phyloP scores from a whole-genome alignment of 2,329 filamentous ascomycete species.

The Paracamarosporium sp. region DNA sequence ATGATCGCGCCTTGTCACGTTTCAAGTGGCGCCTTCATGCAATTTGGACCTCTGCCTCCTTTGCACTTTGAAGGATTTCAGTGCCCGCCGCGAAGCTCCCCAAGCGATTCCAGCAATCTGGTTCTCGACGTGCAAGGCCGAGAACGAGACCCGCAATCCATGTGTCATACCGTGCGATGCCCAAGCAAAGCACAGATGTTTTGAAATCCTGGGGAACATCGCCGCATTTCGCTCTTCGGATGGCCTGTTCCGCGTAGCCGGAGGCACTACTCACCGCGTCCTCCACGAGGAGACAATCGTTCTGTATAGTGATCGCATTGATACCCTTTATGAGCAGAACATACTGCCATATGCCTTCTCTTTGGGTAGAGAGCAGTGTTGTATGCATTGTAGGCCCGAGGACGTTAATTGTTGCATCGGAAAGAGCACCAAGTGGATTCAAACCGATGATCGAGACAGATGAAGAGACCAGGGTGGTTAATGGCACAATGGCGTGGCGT shows the following conservation, averaged over 20 bases:
- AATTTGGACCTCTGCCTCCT: slow-evolving; percentile 27
- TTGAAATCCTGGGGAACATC: slow-evolving; percentile 24
- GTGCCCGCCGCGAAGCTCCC: slow-evolving; percentile 37
- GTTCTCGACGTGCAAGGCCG: slow-evolving; percentile 19
- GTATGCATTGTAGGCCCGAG: slow-evolving; percentile 27
- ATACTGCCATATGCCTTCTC: slow-evolving; percentile 27
- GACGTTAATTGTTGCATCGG: slow-evolving; percentile 28
- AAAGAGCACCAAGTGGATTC: slow-evolving; percentile 36
- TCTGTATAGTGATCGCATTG: slow-evolving; percentile 29
- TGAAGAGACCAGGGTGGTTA: slow-evolving; percentile 23
- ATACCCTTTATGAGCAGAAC: slow-evolving; percentile 33
- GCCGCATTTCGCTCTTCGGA: slow-evolving; percentile 28
- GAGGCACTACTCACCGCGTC: slow-evolving; percentile 7
- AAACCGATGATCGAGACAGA: slow-evolving; percentile 25
- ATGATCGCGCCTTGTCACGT: background rate
- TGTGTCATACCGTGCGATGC: slow-evolving; percentile 31
- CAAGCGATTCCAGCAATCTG: slow-evolving; percentile 29
- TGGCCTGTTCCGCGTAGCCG: slow-evolving; percentile 13
- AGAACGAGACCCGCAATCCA: slow-evolving; percentile 38
- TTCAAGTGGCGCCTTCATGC: slow-evolving; percentile 16
- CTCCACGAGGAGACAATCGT: slow-evolving; percentile 36
- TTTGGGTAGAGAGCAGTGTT: slow-evolving; percentile 22
- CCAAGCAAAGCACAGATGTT: slow-evolving; percentile 32
- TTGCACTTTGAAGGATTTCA: slow-evolving; percentile 25
- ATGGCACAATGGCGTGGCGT: slow-evolving; percentile 19